Conservation (phyloP, 2,329 filamentous ascomycete species). For the Talaromyces sp. region DNA sequence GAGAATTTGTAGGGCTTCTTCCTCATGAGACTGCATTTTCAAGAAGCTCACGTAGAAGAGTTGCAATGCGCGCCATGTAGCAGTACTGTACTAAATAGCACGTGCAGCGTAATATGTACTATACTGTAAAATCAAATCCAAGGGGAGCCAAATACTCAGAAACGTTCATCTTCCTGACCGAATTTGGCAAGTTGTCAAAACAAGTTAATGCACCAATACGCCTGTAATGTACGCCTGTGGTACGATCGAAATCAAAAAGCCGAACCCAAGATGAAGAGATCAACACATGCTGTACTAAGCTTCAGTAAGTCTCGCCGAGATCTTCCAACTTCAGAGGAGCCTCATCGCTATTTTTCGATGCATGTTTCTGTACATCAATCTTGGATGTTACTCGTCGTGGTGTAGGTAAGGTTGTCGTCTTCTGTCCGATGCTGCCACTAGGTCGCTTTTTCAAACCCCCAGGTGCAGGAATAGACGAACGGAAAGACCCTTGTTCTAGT, state of each 20-base stretch:
- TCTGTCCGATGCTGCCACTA: constrained; percentile 41
- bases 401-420: constrained; percentile 36
- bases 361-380: constrained; percentile 34
- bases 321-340: constrained; percentile 52
- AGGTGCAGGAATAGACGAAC: constrained; percentile 51
- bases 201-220: constrained; percentile 14
- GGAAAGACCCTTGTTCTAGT: constrained; percentile 37
- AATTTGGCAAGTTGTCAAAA: constrained; percentile 1
- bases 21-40: not conserved
- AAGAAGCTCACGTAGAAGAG: not conserved
- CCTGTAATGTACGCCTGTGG: constrained; percentile 14
- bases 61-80: not conserved
- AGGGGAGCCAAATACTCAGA: not conserved
- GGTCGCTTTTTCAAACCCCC: constrained; percentile 50
- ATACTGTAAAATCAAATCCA: not conserved
- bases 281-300: constrained; percentile 6
- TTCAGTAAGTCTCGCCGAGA: constrained; percentile 56
- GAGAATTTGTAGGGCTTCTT: not conserved
- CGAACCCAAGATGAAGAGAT: not conserved
- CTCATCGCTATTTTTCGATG: constrained; percentile 47
- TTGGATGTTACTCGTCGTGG: constrained; percentile 40
- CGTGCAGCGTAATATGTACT: constrained; percentile 9
- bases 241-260: not conserved
- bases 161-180: not conserved
- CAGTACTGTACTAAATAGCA: constrained; percentile 3